Base-by-base conservation (phyloP, 1,284 basidiomycete genomes). In the Ceratobasidium papillatum region DNA sequence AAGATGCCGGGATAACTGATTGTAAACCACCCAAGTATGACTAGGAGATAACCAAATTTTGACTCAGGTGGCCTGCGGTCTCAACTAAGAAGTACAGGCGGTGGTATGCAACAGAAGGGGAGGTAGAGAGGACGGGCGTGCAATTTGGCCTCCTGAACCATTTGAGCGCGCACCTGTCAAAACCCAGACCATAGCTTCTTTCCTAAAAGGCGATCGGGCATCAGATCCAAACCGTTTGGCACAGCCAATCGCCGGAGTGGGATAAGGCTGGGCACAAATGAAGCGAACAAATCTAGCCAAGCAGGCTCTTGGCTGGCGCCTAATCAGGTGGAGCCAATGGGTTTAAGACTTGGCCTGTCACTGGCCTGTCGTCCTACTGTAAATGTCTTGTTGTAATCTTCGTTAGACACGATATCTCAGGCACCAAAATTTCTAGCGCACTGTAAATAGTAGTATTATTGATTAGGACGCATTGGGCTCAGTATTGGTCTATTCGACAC, bases 221-320 rank as follows among this genome's bases (percentile, higher is more conserved):
- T 56, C 25, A 56, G 52, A 27, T 11, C 14, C 25, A 56, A 11
- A 32, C 52, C 52, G 52, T 19, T 30, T 19, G 11, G 30, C 30
- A 56, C 52, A 56, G 52, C 52, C 52, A 56, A 56, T 56, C 52
- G 12, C 52, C 25, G 27, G 25, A 32, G 52, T 56, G 52, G 52
- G 30, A 56, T 19, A 56, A 22, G 52, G 52, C 52, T 56, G 52
- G 52, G 52, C 52, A 27, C 22, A 12, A 52, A 52, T 17, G 25
- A 52, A 22, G 51, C 51, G 25, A 25, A 30, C 25, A 32, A 56
- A 32, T 56, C 3, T 3, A 27, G 25, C 22, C 11, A 32, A 17
- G 27, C 30, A 12, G 25, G 22, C 1, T 56, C 52, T 56, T 56
- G 52, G 52, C 52, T 32, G 30, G 30, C 52, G 52, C 52, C 52